Conservation (phyloP, 2,329 filamentous ascomycete species). For the Verticillium albo-atrum region DNA sequence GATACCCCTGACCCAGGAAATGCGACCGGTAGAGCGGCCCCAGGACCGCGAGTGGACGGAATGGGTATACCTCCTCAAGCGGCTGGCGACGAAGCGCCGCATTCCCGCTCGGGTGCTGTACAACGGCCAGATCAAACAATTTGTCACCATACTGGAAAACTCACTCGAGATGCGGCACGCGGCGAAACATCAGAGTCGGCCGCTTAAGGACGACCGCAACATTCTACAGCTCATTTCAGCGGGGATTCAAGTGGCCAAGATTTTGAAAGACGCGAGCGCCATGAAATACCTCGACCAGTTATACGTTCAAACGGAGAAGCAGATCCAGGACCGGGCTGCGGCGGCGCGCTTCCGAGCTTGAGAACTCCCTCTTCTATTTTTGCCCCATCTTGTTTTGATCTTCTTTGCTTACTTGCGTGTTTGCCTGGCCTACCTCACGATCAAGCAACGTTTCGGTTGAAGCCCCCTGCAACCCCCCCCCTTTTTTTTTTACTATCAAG, state of each 20-base stretch:
- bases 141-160: slow-evolving; percentile 84
- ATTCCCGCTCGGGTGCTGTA: slow-evolving; percentile 81
- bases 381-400: neutral
- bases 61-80: slow-evolving; percentile 84
- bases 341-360: slow-evolving; percentile 32
- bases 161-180: slow-evolving; percentile 84
- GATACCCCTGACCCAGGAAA: slow-evolving; percentile 77
- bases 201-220: slow-evolving; percentile 83
- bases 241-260: slow-evolving; percentile 82
- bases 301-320: slow-evolving; percentile 76
- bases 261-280: slow-evolving; percentile 76
- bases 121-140: slow-evolving; percentile 87
- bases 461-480: neutral
- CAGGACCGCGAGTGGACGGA: slow-evolving; percentile 86
- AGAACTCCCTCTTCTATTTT: neutral
- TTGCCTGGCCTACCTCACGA: neutral
- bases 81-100: slow-evolving; percentile 78
- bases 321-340: slow-evolving; percentile 64
- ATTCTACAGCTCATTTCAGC: slow-evolving; percentile 84
- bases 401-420: neutral
- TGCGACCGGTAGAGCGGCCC: slow-evolving; percentile 69
- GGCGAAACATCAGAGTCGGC: slow-evolving; percentile 76
- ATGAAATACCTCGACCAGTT: slow-evolving; percentile 79
- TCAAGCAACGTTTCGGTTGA: neutral
- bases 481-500: neutral